Conservation (phyloP, 805 yeast genomes). For the Dipodascus albidus region DNA sequence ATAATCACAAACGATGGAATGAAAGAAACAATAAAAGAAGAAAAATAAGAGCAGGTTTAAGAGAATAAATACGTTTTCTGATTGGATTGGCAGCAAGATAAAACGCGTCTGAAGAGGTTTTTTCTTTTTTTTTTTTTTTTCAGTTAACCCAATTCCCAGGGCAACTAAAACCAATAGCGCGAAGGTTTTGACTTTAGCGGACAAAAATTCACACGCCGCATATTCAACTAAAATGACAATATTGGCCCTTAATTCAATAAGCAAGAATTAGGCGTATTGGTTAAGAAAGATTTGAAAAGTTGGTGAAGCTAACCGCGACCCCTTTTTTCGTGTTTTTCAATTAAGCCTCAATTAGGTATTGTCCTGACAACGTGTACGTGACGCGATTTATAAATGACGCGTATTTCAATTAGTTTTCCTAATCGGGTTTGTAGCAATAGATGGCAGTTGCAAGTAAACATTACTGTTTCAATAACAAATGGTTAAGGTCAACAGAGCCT, state of each 20-base stretch:
- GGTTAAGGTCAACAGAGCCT: no score
- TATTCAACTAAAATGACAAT: background rate
- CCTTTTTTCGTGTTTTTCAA: background rate
- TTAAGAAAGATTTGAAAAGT: no score
- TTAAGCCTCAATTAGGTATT: background rate
- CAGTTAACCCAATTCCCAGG: background rate
- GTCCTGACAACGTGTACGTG: background rate
- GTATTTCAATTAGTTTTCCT: background rate
- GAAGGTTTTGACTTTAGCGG: background rate
- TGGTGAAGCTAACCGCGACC: no score
- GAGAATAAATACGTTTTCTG: background rate
- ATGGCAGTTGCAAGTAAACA: no score
- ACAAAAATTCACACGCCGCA: background rate
- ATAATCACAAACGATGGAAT: slow-evolving; percentile 2
- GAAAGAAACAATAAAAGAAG: background rate
- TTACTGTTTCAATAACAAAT: no score
- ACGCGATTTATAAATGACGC: background rate
- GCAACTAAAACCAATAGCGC: background rate
- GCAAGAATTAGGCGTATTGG: no score
- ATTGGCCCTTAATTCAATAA: background rate
- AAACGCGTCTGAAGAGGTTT: background rate
- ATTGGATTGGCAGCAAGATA: background rate
- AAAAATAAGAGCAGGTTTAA: background rate
- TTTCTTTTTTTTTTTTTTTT: background rate
- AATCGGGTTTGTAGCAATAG: no score